Base-by-base conservation (phyloP, 768 basidiomycete genomes). In the Lactarius deliciosus region DNA sequence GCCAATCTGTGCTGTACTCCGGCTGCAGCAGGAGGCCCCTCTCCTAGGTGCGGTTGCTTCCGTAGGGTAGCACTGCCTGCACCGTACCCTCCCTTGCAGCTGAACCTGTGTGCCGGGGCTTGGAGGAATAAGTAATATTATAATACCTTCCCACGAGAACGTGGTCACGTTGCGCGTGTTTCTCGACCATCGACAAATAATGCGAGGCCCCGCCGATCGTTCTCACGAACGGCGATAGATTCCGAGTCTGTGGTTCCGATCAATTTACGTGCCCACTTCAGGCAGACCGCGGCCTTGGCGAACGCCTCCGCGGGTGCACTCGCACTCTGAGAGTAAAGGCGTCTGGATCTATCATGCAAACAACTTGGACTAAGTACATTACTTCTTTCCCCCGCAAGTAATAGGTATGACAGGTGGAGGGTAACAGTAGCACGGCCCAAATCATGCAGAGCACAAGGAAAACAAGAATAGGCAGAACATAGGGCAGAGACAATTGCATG, bases 381-480 rank as follows among this genome's bases (percentile, higher is more conserved):
- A 56, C 41, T 56, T 68, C 66, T 56, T 64, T 64, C 66, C 66
- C 64, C 62, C 65, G 32, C 25, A 34, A 40, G 25, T 15, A 55
- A 56, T 41, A 32, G 34, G 34, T 36, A 38, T 38, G 36, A 54
- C 30, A 62, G 15, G 58, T 32, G 43, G 59, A 38, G 57, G 65
- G 61, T 63, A 68, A 68, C 41, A 36, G n/a, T 56, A 53, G 50
- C 57, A 59, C 50, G 36, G 47, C 50, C 10, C 18, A 47, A 60
- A 64, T 68, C 62, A 68, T 68, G 66, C 58, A 56, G 47, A 68
- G 62, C 62, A 64, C 41, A 64, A 64, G 57, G 58, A 67, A 67
- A 59, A 68, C 34, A 59, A 66, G 15, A 63, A 45, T 25, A 2
- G 53, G 50, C n/a, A 60, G 62, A 45, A 64, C 66, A 68, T 68